phyloP scores from a whole-genome alignment of 164 flowering plant genomes.

The Santalum album region DNA sequence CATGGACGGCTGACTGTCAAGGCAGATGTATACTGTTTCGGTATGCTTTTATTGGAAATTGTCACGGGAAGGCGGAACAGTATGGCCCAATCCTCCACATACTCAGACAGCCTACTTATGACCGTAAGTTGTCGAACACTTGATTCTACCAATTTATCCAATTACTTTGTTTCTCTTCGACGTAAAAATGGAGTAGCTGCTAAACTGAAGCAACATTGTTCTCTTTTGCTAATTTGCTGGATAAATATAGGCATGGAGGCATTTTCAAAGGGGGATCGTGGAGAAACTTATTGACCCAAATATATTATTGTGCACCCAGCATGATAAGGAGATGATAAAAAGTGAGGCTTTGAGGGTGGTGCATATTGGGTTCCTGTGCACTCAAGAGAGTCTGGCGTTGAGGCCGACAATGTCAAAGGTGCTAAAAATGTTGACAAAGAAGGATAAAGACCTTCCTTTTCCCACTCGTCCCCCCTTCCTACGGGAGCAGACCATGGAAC shows the following conservation, averaged over 20 bases:
- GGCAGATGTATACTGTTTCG: conserved; percentile 9
- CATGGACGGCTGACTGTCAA: conserved; percentile 5
- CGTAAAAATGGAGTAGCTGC: too few relatives aligned
- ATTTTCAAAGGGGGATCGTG: not conserved
- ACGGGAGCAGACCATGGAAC: not conserved
- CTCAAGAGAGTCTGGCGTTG: not conserved
- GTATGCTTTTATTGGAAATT: not conserved
- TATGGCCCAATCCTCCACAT: not conserved
- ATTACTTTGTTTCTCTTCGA: too few relatives aligned
- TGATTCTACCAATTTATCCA: not conserved
- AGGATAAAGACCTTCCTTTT: not conserved
- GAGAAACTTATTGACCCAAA: not conserved
- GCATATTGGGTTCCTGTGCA: not conserved
- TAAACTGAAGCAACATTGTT: not conserved
- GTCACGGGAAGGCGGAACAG: not conserved
- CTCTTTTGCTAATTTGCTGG: not conserved
- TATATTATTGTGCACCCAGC: not conserved
- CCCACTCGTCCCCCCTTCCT: not conserved
- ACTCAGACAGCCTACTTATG: not conserved
- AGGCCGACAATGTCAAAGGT: not conserved
- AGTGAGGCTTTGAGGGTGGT: not conserved
- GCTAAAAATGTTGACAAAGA: not conserved
- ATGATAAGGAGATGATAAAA: not conserved
- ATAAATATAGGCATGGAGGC: not conserved
- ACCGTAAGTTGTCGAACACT: not conserved